Percentiles rank a stretch among this genome's conserved stretches.
These are phyloP conservation scores for Pyricularia grisea DNA, from an alignment of 2,329 filamentous ascomycete species.

Conservation along the genomic window DNA sequence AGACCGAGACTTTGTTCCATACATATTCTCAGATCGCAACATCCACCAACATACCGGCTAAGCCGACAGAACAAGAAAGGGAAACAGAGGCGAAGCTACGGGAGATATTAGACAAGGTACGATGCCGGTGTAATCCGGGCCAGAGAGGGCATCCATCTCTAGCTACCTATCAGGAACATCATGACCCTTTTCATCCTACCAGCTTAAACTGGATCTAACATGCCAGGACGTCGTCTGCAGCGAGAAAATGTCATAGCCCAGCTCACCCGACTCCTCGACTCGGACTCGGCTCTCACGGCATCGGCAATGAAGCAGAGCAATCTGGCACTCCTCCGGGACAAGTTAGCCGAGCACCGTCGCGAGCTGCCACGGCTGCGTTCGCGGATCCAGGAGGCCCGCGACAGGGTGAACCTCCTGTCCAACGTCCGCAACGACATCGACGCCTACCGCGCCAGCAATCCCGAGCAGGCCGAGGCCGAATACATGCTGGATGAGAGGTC, in stretches of 20 bases:
- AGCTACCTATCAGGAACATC: slow-evolving; percentile 5
- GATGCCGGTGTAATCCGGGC: slow-evolving; percentile 3
- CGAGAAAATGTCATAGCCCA: slow-evolving; percentile 74
- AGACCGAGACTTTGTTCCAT: slow-evolving; percentile 81
- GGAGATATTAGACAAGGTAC: slow-evolving; percentile 74
- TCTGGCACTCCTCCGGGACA: slow-evolving; percentile 80
- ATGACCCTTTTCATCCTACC: not conserved
- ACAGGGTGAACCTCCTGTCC: slow-evolving; percentile 80
- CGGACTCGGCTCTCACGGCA: slow-evolving; percentile 74
- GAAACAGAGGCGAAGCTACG: slow-evolving; percentile 72
- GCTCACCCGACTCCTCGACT: slow-evolving; percentile 83
- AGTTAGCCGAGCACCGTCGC: slow-evolving; percentile 76
- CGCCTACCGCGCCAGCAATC: slow-evolving; percentile 75
- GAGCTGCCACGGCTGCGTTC: slow-evolving; percentile 70
- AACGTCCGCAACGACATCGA: slow-evolving; percentile 90
- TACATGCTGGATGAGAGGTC: slow-evolving; percentile 92
- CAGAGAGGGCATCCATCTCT: slow-evolving; percentile 1
- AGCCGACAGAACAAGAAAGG: slow-evolving; percentile 77
- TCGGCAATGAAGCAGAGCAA: slow-evolving; percentile 98
- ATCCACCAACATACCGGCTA: slow-evolving; percentile 66
- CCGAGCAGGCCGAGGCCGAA: slow-evolving; percentile 76
- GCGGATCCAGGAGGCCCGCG: slow-evolving; percentile 66
- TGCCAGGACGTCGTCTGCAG: slow-evolving; percentile 30
- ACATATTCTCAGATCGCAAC: slow-evolving; percentile 87
- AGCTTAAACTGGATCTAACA: slow-evolving; percentile 8